Conservation (phyloP, 768 basidiomycete genomes). For the Serendipita sp. region DNA sequence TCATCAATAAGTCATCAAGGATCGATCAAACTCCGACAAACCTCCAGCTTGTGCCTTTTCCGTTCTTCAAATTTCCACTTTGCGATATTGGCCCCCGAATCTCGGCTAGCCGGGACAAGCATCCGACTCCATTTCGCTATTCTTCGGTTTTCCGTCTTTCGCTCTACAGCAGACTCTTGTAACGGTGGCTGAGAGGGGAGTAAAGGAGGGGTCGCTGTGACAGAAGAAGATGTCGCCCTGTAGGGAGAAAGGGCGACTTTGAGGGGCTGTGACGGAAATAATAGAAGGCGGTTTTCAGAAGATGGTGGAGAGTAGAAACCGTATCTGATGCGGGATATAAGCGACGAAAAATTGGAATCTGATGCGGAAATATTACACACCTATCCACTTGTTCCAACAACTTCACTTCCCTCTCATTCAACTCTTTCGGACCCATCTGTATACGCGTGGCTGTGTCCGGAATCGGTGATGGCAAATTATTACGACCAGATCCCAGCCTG, state of each 20-base stretch:
- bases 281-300: constrained; percentile 38
- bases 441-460: constrained; percentile 18
- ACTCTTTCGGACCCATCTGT: constrained; percentile 32
- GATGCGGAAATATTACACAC: constrained; percentile 28
- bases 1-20: background rate
- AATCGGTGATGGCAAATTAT: constrained; percentile 21
- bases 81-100: constrained; percentile 60
- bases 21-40: background rate
- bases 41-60: constrained; percentile 45
- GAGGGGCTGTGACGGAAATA: constrained; percentile 46
- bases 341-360: background rate
- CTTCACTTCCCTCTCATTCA: constrained; percentile 57
- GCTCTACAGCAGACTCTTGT: background rate
- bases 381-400: constrained; percentile 70
- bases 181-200: constrained; percentile 30
- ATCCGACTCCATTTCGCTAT: constrained; percentile 91
- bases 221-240: constrained; percentile 12
- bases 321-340: constrained; percentile 37
- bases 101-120: constrained; percentile 49
- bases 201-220: constrained; percentile 26
- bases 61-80: constrained; percentile 50
- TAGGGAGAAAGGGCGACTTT: constrained; percentile 18
- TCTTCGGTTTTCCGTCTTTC: constrained; percentile 48
- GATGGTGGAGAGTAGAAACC: constrained; percentile 55
- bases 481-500: constrained; percentile 34